Evolutionary conservation across 2,329 filamentous ascomycete species (phyloP), one percentile per base, ranked within the genome.

Genomic region (Nakataea oryzae): DNA sequence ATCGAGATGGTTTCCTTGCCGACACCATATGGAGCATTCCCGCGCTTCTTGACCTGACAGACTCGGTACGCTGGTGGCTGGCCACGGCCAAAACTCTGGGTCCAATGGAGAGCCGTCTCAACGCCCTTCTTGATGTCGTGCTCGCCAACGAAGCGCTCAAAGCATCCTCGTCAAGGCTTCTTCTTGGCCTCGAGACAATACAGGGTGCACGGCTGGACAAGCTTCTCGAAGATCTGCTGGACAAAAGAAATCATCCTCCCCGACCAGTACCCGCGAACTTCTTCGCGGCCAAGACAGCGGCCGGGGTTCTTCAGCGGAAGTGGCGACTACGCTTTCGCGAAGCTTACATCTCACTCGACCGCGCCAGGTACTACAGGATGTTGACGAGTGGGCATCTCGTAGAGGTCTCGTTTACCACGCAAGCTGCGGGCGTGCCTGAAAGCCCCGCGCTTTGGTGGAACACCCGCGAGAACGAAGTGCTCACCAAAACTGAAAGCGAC

Each of bases 321-420:
- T 82, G 79, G 80, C 69, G 74, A 58, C 66, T 69, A 9, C 72
- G 79, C 5, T 81, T 81, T 65, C 70, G 73, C 54, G 74, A 76
- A n/a, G 67, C 72, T 8, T 81, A 78, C 62, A 75, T 78, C 63
- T 72, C 74, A 63, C 74, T 82, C 29, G 79, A 82, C 62, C 72
- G 80, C 59, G 69, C 71, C 12, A 72, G 80, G n/a, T 74, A 74
- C 50, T 66, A 65, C 6, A 65, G 69, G 1, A 68, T 82, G 27
- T 67, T 73, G 0, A 67, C 68, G 47, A 70, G 67, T 9, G 78
- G 78, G 0, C 69, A 72, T 57, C 70, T 82, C 30, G 75, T 71
- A 61, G 75, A 76, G 30, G 72, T 81, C 9, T 69, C 68, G 7
- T 77, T 80, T 64, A 70, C 73, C 32, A 69, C 67, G n/a, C 66